A percentile compares a stretch with the other conserved stretches of the same genome.
Evolutionary conservation across 2,329 filamentous ascomycete species (phyloP).

Genomic region (Bipolaris cookei): DNA sequence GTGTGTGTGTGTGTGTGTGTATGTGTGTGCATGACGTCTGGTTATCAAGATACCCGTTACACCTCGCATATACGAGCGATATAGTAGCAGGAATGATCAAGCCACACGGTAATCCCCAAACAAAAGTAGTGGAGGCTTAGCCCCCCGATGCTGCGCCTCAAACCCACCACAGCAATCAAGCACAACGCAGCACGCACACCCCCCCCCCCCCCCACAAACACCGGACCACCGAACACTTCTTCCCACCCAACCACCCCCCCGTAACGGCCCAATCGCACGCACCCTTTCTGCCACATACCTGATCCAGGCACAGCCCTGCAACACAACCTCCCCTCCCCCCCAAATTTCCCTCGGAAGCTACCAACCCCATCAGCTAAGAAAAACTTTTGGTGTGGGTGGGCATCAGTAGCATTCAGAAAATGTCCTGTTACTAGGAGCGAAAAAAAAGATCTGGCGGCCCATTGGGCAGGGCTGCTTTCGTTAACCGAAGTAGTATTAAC

Average conservation of each 20-base stretch:
- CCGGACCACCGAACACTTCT: background rate
- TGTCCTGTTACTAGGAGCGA: background rate
- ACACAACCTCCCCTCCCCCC: too few species aligned
- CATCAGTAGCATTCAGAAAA: slow-evolving; percentile 1
- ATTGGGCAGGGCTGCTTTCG: slow-evolving; percentile 8
- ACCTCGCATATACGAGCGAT: too few species aligned
- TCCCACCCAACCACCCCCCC: slow-evolving; percentile 22
- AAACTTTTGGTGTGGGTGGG: background rate
- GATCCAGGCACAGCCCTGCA: slow-evolving; percentile 35
- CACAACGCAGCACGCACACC: too few species aligned
- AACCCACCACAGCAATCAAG: slow-evolving; percentile 3
- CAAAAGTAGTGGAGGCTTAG: too few species aligned
- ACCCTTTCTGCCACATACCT: slow-evolving; percentile 36
- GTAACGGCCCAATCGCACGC: slow-evolving; percentile 23
- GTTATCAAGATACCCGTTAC: too few species aligned
- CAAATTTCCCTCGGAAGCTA: too few species aligned
- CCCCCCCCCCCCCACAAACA: background rate
- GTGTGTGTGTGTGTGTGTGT: too few species aligned
- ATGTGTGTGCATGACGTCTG: too few species aligned
- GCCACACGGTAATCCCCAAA: too few species aligned
- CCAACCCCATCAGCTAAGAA: background rate
- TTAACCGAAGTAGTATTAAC: too few species aligned
- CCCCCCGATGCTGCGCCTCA: background rate
- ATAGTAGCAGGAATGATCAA: too few species aligned
- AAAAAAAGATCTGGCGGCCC: background rate